phyloP scores from a whole-genome alignment of 805 yeast species.

The Citeromyces matritensis region DNA sequence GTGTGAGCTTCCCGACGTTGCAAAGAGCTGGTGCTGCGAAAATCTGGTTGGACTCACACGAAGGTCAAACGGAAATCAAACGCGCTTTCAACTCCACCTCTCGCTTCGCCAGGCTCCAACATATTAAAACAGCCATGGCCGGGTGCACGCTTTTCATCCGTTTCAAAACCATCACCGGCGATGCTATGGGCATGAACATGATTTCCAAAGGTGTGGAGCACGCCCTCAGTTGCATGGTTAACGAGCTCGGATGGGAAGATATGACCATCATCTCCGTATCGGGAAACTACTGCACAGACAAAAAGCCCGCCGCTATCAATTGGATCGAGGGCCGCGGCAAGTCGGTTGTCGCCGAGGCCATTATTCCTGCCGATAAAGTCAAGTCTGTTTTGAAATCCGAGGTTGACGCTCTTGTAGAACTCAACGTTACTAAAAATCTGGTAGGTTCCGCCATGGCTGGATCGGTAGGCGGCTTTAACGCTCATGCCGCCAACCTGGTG shows the following conservation, averaged over 20 bases:
- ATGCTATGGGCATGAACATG: constrained; percentile 99
- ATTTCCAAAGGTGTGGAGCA: constrained; percentile 95
- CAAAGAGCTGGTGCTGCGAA: constrained; percentile 89
- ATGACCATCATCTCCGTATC: constrained; percentile 88
- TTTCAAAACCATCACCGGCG: constrained; percentile 98
- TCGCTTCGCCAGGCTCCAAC: constrained; percentile 89
- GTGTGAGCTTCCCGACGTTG: constrained; percentile 78
- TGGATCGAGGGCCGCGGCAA: constrained; percentile 99
- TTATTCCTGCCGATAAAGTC: constrained; percentile 73
- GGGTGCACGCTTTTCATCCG: constrained; percentile 82
- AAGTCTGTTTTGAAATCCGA: constrained; percentile 76
- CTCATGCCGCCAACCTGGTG: constrained; percentile 93
- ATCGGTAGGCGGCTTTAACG: constrained; percentile 93
- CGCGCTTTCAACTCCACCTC: constrained; percentile 93
- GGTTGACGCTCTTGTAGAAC: constrained; percentile 82
- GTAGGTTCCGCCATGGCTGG: constrained; percentile 99
- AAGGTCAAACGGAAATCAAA: constrained; percentile 71
- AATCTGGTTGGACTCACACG: constrained; percentile 90
- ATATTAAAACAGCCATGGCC: constrained; percentile 85
- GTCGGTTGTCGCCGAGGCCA: constrained; percentile 92
- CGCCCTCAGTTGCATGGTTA: constrained; percentile 71
- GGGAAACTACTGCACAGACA: constrained; percentile 96
- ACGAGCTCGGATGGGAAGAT: constrained; percentile 84
- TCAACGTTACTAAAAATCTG: constrained; percentile 79
- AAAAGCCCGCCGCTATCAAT: constrained; percentile 94